Evolutionary conservation across 306 rosid species (phyloP).

Genomic region (Adenanthera pavonina): DNA sequence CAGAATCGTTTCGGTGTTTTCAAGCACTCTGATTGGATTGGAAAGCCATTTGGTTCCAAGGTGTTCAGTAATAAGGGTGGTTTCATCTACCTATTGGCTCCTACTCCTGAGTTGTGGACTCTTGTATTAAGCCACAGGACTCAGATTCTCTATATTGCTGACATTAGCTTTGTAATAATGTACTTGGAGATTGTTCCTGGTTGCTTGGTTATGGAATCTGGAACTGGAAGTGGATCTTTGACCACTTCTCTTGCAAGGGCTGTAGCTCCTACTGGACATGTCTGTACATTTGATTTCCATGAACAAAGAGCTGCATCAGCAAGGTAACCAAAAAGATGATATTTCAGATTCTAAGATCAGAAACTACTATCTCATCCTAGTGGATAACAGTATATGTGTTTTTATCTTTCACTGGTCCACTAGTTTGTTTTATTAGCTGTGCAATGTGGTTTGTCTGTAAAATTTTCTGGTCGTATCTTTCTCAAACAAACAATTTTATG

Average conservation of each 20-base stretch:
- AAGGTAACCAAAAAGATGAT: conserved; percentile 55
- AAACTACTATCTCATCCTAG: background rate
- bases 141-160: conserved; percentile 89
- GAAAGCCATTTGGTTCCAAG: conserved; percentile 86
- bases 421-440: background rate
- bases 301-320: conserved; percentile 89
- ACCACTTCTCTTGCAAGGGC: conserved; percentile 89
- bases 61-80: conserved; percentile 83
- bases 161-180: conserved; percentile 82
- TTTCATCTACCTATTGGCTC: conserved; percentile 80
- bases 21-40: conserved; percentile 87
- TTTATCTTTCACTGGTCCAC: background rate
- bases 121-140: conserved; percentile 86
- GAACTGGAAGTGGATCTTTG: conserved; percentile 94
- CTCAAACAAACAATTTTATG: conserved; percentile 1
- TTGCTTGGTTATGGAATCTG: conserved; percentile 82
- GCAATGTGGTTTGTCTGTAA: background rate
- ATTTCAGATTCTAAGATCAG: conserved; percentile 1
- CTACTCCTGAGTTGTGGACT: conserved; percentile 92
- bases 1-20: conserved; percentile 86
- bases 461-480: conserved; percentile 10
- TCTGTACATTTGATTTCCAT: conserved; percentile 86
- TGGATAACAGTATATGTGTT: conserved; percentile 12
- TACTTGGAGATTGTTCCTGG: conserved; percentile 86
- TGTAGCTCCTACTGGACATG: conserved; percentile 78